Evolutionary conservation across 2,329 filamentous ascomycete species (phyloP), one percentile per base, ranked within the genome.

Genomic region (Aspergillus sergii): DNA sequence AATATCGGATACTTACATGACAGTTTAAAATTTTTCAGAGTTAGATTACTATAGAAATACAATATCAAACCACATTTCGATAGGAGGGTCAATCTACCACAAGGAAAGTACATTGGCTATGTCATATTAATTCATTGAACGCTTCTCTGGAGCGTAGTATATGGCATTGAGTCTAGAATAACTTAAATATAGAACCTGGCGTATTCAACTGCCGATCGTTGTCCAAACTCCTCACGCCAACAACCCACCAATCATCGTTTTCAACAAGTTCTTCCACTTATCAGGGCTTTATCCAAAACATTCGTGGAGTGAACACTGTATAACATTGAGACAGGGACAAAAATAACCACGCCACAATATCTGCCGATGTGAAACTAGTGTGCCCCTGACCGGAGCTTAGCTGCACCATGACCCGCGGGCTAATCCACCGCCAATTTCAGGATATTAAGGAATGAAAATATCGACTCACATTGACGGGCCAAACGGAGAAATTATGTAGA

Each of bases 321-420:
- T 51, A 51, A n/a, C 9, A 51, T 32, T 32, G 28, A 51, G 48
- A 51, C 48, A 51, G 30, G 28, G 28, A 14, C 28, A 51, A 12
- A 28, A 51, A n/a, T 32, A 12, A 14, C 48, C 48, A 21, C 28
- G 34, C 5, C 19, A 41, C 21, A 39, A 36, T 4, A 39, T 39
- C 32, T 55, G 11, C 51, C 32, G 32, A 39, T 39, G n/a, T 55
- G 51, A 39, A 55, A 55, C 51, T 55, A 55, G 51, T 55, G 51
- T 19, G 51, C 51, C 51, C 51, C 51, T 55, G 51, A 55, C 51
- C 51, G 51, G 32, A 39, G 51, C 51, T 55, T 55, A 55, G 34
- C 51, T 39, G 51, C 51, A 55, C 32, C 51, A 55, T 34, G 34
- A 19, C 48, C 32, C n/a, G 32, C 32, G 51, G 34, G 23, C 16